Evolutionary conservation across 306 rosid genomes (phyloP).

Genomic region (Amphicarpaea edgeworthii): DNA sequence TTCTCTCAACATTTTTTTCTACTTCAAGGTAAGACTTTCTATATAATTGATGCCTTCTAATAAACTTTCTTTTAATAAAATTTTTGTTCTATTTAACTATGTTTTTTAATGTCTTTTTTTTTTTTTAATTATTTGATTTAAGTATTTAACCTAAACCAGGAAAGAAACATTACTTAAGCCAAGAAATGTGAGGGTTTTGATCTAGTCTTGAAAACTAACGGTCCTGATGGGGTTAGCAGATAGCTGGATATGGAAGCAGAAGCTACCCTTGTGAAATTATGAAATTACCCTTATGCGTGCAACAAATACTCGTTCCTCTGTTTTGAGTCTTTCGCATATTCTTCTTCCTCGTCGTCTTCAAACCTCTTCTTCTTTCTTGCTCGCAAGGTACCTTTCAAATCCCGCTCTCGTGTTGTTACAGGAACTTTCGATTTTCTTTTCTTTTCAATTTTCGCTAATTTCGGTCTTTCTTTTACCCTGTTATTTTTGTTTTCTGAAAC

Average conservation of each 20-base stretch:
- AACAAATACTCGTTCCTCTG: slow-evolving; percentile 22
- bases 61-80: too few relatives aligned
- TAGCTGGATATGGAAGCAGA: slow-evolving; percentile 14
- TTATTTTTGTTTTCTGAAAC: slow-evolving; percentile 24
- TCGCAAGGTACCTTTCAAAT: slow-evolving; percentile 42
- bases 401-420: slow-evolving; percentile 1
- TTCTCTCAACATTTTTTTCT: too few relatives aligned
- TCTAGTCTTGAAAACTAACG: slow-evolving; percentile 40
- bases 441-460: not conserved
- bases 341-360: slow-evolving; percentile 27
- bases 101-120: too few relatives aligned
- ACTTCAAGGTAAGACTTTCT: too few relatives aligned
- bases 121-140: too few relatives aligned
- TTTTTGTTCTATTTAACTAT: too few relatives aligned
- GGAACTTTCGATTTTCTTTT: not conserved
- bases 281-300: slow-evolving; percentile 44
- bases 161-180: too few relatives aligned
- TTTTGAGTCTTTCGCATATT: slow-evolving; percentile 31
- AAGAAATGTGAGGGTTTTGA: not conserved
- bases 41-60: too few relatives aligned
- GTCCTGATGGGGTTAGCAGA: slow-evolving; percentile 37
- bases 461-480: not conserved
- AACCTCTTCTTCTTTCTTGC: slow-evolving; percentile 24
- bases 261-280: slow-evolving; percentile 30
- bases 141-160: too few relatives aligned